Conservation (phyloP, 2,329 filamentous ascomycete genomes). For the Aspergillus eucalypticola region DNA sequence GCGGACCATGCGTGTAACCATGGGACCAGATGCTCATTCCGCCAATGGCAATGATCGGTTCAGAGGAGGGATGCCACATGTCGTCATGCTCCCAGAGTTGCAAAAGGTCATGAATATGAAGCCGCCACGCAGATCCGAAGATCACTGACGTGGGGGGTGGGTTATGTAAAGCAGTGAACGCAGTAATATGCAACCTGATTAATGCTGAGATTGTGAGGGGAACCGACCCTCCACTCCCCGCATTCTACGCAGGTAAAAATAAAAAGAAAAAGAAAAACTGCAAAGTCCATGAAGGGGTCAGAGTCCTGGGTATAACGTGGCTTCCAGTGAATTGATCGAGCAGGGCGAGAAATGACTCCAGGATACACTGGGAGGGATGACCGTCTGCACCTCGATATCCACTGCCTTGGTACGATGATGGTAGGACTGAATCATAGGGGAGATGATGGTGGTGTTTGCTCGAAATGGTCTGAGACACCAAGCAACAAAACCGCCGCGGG, state of each 20-base stretch:
- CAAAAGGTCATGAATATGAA: conserved; percentile 8
- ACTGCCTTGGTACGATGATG: conserved; percentile 1
- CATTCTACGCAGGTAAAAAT: conserved; percentile 3
- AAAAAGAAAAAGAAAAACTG: background rate
- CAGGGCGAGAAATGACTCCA: background rate
- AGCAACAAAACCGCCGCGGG: background rate
- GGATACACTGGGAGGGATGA: background rate
- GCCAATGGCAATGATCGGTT: conserved; percentile 6
- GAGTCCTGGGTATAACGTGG: background rate
- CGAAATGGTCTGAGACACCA: conserved; percentile 3
- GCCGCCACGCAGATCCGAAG: conserved; percentile 27
- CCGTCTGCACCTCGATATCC: background rate
- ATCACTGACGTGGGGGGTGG: conserved; percentile 29
- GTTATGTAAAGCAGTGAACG: background rate
- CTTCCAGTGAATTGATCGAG: background rate
- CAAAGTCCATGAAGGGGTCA: background rate
- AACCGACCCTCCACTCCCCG: background rate
- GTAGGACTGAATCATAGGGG: background rate
- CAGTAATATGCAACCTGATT: background rate
- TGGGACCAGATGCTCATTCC: conserved; percentile 2
- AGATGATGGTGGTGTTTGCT: background rate
- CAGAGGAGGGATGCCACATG: conserved; percentile 9
- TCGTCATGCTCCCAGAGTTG: conserved; percentile 15
- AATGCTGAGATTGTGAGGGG: conserved; percentile 1
- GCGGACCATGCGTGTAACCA: conserved; percentile 10